These are phyloP conservation scores for Musa troglodytarum DNA, from an alignment of 176 grass and related monocot genomes.

Conservation along the genomic window DNA sequence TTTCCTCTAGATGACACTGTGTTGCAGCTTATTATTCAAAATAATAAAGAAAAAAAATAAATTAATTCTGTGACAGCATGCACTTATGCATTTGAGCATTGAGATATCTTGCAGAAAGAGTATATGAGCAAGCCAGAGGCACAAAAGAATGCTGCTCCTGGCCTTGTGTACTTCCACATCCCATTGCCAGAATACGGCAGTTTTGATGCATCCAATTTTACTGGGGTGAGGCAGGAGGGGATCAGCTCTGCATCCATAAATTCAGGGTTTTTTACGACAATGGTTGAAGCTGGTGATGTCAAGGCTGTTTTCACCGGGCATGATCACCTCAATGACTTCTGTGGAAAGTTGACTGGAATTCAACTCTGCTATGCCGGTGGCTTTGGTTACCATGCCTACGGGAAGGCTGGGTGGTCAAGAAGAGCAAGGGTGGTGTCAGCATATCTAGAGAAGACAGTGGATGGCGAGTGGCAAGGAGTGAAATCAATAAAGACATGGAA, in stretches of 20 bases:
- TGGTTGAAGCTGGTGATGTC: conserved; percentile 85
- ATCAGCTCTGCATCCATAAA: conserved; percentile 84
- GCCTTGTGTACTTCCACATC: conserved; percentile 91
- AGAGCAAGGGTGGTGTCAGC: conserved; percentile 85
- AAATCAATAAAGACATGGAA: conserved; percentile 99
- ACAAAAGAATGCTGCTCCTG: conserved; percentile 66
- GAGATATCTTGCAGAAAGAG: conserved; percentile 33
- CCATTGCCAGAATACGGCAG: conserved; percentile 71
- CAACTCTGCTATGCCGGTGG: conserved; percentile 86
- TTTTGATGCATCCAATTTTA: conserved; percentile 58
- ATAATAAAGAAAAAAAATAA: not conserved
- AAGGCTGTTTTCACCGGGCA: conserved; percentile 77
- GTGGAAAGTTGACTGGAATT: conserved; percentile 60
- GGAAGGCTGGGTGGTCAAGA: conserved; percentile 86
- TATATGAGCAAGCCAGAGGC: conserved; percentile 35
- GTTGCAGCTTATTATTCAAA: not conserved
- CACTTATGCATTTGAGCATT: conserved; percentile 1
- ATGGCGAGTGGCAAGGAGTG: conserved; percentile 58
- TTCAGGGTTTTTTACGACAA: conserved; percentile 81
- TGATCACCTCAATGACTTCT: conserved; percentile 90
- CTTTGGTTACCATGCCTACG: conserved; percentile 96
- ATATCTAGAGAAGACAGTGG: conserved; percentile 49
- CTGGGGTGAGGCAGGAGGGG: conserved; percentile 72
- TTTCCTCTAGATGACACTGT: not conserved
- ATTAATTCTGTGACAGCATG: not conserved